Evolutionary conservation across 208 protist genomes (phyloP), one percentile per base, ranked within the genome.

Genomic region (Crithidia fasciculata): DNA sequence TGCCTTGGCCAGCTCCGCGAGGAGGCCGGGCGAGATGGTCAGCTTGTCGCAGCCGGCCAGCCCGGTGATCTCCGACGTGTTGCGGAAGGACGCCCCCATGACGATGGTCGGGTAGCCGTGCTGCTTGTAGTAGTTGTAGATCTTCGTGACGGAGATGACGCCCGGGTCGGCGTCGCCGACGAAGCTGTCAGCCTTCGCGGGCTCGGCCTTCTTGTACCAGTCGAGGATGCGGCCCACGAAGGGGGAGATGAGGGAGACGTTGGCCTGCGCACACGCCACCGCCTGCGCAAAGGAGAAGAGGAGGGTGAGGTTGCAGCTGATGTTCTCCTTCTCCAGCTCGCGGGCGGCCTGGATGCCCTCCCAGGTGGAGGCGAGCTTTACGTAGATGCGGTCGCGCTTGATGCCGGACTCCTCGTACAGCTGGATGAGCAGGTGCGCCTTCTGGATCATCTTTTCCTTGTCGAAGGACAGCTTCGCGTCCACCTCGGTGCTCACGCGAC

Each of bases 71-170:
- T 99, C 96, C 10, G 77, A 87, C 19, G 75, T 92, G 76, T 95
- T 99, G 64, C 98, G 90, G 89, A 99, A 99, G 56, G 91, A 98
- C 8, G 98, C 98, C 53, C 98, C 98, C 98, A 99, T 99, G 59
- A 99, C 98, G 40, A 98, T 89, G 2, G 98, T 99, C 72, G 92
- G 90, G 90, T 99, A 98, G 18, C 96, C 96, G 88, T 98, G 88
- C 76, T 98, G 95, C 83, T 99, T 99, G 90, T 98, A 99, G 90
- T 99, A 99, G 83, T 98, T 95, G 89, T 97, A 99, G 79, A 99
- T 99, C 36, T 68, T 73, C 19, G 85, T 90, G 15, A 99, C 98
- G 50, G 90, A 96, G 40, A 98, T 8, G 6, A 99, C 98, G 60
- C 97, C 98, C 15, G 98, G 98, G 75, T 99, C 98, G 37, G 84